Base-by-base conservation (phyloP, 2,329 filamentous ascomycete genomes). In the Grosmannia penicillata region DNA sequence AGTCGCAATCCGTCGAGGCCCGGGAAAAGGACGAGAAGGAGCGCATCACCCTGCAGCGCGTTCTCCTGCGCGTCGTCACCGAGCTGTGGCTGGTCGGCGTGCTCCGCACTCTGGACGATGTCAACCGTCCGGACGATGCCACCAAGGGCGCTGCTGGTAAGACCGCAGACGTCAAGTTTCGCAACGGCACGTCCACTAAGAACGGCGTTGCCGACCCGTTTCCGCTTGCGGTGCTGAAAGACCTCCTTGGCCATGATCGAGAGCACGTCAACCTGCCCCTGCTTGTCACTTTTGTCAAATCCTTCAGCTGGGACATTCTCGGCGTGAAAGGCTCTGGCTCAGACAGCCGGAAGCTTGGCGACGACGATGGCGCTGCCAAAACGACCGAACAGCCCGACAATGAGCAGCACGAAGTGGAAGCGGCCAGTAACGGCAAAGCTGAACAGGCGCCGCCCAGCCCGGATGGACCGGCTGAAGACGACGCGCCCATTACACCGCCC, bases 1-100 rank as follows among this genome's bases (percentile, higher is more conserved):
- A 95, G 60, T 69, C 70, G 2, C 66, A 95, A 47, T 63, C 78
- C 6, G 72, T 76, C 26, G 91, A 98, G 49, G 73, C 86, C 23
- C 82, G 83, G 37, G 93, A 98, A 56, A 82, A 85, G 47, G 91
- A 98, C 57, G 91, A 98, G 60, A 94, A 94, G 58, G 91, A 98
- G 43, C 80, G 91, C 6, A 67, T 96, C 29, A 72, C 76, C 24
- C 75, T 91, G 38, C 93, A 98, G 56, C 76, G 91, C 41, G 72
- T 87, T 6, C 70, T 98, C 18, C 62, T 98, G 38, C 77, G 87
- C 27, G 81, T 98, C 11, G 86, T 93, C 25, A 95, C 91, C 3
- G 91, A 98, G 56, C 67, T 98, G 26, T 98, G 93, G 93, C 73
- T 98, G 5, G 85, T 93, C 15, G 85, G 84, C 22, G 80, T 91